A percentile compares a stretch with the other conserved stretches of the same genome.
Conservation (phyloP, 768 basidiomycete species). For the Suillus cothurnatus region DNA sequence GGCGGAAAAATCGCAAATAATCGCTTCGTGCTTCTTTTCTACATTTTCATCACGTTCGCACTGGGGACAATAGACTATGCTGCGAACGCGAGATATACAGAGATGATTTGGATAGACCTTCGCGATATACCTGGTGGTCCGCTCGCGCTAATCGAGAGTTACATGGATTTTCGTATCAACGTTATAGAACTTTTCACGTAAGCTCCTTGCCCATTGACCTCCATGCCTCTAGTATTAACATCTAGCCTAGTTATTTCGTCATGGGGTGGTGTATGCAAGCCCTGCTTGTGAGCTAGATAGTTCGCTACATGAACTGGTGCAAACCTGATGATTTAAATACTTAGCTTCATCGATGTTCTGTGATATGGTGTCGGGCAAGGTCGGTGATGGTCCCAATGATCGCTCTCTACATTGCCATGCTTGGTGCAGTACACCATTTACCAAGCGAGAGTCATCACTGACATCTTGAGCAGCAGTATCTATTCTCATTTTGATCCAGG, state of each 20-base stretch:
- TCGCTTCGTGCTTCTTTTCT: constrained; percentile 18
- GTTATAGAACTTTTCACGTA: constrained; percentile 22
- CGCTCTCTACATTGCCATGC: constrained; percentile 14
- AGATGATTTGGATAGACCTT: constrained; percentile 37
- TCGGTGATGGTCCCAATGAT: constrained; percentile 20
- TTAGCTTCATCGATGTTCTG: constrained; percentile 15
- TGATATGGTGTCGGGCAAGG: constrained; percentile 20
- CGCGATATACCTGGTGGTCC: constrained; percentile 19
- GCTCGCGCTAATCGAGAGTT: constrained; percentile 18
- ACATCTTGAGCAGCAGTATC: constrained; percentile 18
- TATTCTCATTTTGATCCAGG: constrained; percentile 20
- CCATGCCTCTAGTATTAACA: neutral
- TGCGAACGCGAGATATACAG: constrained; percentile 28
- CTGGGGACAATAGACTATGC: constrained; percentile 32
- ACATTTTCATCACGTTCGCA: constrained; percentile 28
- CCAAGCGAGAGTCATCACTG: neutral
- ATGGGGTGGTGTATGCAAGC: constrained; percentile 36
- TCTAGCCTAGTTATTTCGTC: constrained; percentile 25
- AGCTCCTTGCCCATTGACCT: neutral
- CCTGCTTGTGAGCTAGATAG: constrained; percentile 17
- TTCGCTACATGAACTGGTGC: neutral
- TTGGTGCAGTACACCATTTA: constrained; percentile 11
- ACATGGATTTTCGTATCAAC: constrained; percentile 23
- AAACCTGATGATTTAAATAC: neutral
- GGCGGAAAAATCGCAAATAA: constrained; percentile 2